Base-by-base conservation (phyloP, 495 filamentous ascomycete genomes). In the Penicillium odoratum region DNA sequence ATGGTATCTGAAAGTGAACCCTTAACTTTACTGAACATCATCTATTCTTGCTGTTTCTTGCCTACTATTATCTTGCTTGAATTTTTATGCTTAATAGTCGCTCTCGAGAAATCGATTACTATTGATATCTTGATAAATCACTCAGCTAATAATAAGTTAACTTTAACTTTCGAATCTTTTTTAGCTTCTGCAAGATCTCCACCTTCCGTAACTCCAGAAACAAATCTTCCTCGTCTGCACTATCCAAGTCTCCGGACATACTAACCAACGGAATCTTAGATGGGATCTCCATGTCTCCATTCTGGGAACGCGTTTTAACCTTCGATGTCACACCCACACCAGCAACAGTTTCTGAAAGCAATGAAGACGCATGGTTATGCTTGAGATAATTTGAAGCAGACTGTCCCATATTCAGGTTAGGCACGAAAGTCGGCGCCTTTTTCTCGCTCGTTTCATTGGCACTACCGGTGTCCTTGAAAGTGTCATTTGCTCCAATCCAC, bases 401-500 rank as follows among this genome's bases (percentile, higher is more conserved):
- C 13, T 5, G 15, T 16, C n/a, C 15, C 13, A 40, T 15, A 13
- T 40, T 15, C 38, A 40, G 2, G 5, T 2, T 40, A 13, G 38
- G 15, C 15, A 40, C 38, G 13, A 15, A 11, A 3, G 34, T 8
- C 44, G 18, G 44, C 18, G 44, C 18, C 25, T 47, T 28, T 10
- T 8, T 13, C 29, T 53, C 48, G 21, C 29, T 28, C 4, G 33
- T 48, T 38, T 58, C 57, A 6, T 31, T 16, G 1, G 21, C 40
- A 5, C 5, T 11, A 21, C 16, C 18, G 1, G 42, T 31, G 3
- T 56, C 40, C 5, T 58, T 49, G 31, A 7, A 31, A 7, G 16
- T 31, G 11, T 48, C 46, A 16, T 48, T 48, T 13, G 28, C 43
- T 15, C 47, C 44, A 48, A 72, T 74, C 93, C 93, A 97, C 21